Evolutionary conservation across 2,329 filamentous ascomycete genomes (phyloP).

Genomic region (Grosmannia penicillata): DNA sequence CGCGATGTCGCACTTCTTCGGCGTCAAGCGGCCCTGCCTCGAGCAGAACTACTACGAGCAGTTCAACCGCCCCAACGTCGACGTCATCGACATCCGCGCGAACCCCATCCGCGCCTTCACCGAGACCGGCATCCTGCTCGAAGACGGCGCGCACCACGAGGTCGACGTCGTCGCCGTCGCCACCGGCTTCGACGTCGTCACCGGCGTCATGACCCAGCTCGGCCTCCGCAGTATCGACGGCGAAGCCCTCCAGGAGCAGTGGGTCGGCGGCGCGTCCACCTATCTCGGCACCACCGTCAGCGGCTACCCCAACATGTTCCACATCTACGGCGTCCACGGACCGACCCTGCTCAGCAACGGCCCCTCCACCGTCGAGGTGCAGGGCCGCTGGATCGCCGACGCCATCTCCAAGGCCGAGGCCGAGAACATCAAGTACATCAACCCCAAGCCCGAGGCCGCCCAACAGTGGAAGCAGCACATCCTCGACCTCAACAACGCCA

Average conservation of each 20-base stretch:
- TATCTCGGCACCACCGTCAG: conserved; percentile 28
- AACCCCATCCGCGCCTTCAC: conserved; percentile 26
- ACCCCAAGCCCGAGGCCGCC: conserved; percentile 29
- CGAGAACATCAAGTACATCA: conserved; percentile 32
- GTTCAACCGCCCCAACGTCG: conserved; percentile 27
- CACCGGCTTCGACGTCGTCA: conserved; percentile 26
- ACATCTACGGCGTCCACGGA: conserved; percentile 39
- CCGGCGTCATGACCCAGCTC: conserved; percentile 26
- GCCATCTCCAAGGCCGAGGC: conserved; percentile 31
- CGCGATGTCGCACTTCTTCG: conserved; percentile 37
- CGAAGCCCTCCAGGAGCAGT: conserved; percentile 24
- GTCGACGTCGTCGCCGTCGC: conserved; percentile 29
- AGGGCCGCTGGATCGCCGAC: conserved; percentile 41
- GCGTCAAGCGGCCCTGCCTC: conserved; percentile 32
- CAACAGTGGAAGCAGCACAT: conserved; percentile 34
- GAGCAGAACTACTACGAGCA: conserved; percentile 30
- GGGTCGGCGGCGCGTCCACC: conserved; percentile 24
- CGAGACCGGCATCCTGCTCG: conserved; percentile 23
- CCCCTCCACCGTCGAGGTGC: conserved; percentile 36
- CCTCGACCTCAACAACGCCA: conserved; percentile 27
- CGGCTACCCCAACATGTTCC: conserved; percentile 35
- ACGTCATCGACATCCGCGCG: conserved; percentile 24
- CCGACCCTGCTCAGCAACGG: conserved; percentile 42
- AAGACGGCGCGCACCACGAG: conserved; percentile 25
- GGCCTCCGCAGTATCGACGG: conserved; percentile 25